Evolutionary conservation across 1,284 basidiomycete genomes (phyloP).

Genomic region (Vanrija sp.): DNA sequence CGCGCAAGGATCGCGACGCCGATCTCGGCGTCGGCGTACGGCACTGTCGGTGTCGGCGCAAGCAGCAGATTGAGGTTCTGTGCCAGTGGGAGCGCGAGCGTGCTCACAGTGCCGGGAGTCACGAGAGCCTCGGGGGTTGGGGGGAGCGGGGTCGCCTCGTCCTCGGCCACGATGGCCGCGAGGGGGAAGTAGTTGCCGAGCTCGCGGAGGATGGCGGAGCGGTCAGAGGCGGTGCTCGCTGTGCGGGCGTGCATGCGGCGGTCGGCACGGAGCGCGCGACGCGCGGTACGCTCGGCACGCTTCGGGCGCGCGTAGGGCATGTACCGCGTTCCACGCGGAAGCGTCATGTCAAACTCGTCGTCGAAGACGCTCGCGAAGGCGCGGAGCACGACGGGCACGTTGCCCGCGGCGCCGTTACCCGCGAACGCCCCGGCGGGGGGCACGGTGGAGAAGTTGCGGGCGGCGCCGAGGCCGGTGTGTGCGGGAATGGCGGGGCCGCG

Average conservation of each 20-base stretch:
- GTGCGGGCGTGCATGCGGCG: neutral
- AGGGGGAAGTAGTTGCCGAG: conserved; percentile 38
- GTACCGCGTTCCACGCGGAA: conserved; percentile 30
- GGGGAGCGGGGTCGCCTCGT: conserved; percentile 17
- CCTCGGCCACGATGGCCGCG: conserved; percentile 1
- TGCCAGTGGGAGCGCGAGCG: conserved; percentile 36
- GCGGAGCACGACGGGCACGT: conserved; percentile 35
- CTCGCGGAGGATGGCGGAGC: conserved; percentile 19
- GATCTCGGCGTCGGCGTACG: conserved; percentile 34
- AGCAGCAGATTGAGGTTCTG: conserved; percentile 33
- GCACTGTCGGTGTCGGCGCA: conserved; percentile 21
- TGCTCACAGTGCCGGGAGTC: conserved; percentile 29
- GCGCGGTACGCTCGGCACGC: neutral
- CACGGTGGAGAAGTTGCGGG: conserved; percentile 30
- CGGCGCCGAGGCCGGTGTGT: conserved; percentile 33
- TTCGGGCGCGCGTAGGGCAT: conserved; percentile 21
- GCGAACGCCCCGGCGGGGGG: conserved; percentile 12
- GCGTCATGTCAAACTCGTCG: conserved; percentile 23
- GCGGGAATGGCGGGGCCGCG: conserved; percentile 24
- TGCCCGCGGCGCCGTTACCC: conserved; percentile 9
- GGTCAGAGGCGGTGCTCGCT: no score
- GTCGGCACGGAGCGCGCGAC: neutral
- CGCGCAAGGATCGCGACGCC: conserved; percentile 33
- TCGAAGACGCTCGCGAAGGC: conserved; percentile 32
- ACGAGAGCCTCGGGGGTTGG: conserved; percentile 32